These are phyloP conservation scores for Penicillium palitans DNA, from an alignment of 2,329 filamentous ascomycete species.

Conservation along the genomic window DNA sequence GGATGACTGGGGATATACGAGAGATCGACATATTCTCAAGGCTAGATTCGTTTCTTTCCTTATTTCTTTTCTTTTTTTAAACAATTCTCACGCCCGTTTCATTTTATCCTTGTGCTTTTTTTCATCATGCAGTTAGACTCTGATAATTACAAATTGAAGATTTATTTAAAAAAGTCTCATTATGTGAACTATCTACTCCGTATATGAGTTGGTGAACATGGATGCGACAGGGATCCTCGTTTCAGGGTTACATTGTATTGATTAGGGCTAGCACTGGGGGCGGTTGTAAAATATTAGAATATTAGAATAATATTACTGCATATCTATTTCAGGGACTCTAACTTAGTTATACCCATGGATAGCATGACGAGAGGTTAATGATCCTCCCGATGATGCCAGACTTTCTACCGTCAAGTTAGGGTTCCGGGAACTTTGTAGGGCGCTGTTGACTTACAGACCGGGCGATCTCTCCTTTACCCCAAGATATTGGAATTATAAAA, in stretches of 20 bases:
- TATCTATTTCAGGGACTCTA: background rate
- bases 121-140: background rate
- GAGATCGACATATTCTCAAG: background rate
- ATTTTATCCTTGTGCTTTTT: background rate
- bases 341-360: background rate
- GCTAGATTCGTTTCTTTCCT: background rate
- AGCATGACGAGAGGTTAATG: too few relatives aligned
- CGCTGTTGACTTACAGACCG: background rate
- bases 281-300: background rate
- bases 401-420: background rate
- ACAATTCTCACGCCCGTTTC: background rate
- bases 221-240: background rate
- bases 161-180: background rate
- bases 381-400: background rate
- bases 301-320: background rate
- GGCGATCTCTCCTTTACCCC: background rate
- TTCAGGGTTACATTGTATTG: background rate
- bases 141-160: background rate
- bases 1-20: background rate
- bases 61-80: background rate
- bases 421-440: background rate
- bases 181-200: background rate
- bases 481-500: background rate
- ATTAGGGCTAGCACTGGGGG: background rate
- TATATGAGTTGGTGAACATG: background rate